Evolutionary conservation across 371 early-diverging fungal species (phyloP).

Genomic region (Zopfochytrium polystomum): DNA sequence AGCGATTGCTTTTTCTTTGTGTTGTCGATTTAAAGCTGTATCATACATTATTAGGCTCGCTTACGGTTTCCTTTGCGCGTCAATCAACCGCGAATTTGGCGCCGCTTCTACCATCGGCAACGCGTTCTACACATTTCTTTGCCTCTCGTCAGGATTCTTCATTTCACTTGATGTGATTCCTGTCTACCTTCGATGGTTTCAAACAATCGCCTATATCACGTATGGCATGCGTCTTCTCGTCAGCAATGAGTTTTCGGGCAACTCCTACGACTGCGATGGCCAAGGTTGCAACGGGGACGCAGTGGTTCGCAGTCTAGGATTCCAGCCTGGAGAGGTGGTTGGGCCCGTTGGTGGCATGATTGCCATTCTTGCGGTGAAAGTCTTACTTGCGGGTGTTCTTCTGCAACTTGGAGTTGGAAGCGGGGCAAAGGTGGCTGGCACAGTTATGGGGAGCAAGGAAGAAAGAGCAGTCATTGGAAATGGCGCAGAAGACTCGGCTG

Average conservation of each 20-base stretch:
- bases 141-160: slow-evolving; percentile 38
- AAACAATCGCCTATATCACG: slow-evolving; percentile 25
- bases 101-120: slow-evolving; percentile 41
- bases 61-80: slow-evolving; percentile 33
- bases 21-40: background rate
- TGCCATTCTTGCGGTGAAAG: background rate
- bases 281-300: slow-evolving; percentile 30
- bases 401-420: slow-evolving; percentile 8
- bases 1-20: no score
- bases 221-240: slow-evolving; percentile 32
- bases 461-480: background rate
- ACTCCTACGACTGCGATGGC: slow-evolving; percentile 30
- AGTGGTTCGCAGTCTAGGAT: slow-evolving; percentile 20
- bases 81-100: slow-evolving; percentile 43
- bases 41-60: slow-evolving; percentile 7
- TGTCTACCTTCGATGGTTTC: slow-evolving; percentile 39
- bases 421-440: slow-evolving; percentile 4
- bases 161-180: slow-evolving; percentile 38
- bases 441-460: background rate
- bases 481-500: background rate
- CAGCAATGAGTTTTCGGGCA: slow-evolving; percentile 41
- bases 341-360: slow-evolving; percentile 13
- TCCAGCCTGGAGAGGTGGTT: background rate
- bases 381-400: slow-evolving; percentile 7
- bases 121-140: slow-evolving; percentile 29